Percentiles rank a stretch among this genome's conserved stretches.
Conservation (phyloP, 768 basidiomycete genomes). For the Pholiota conissans region DNA sequence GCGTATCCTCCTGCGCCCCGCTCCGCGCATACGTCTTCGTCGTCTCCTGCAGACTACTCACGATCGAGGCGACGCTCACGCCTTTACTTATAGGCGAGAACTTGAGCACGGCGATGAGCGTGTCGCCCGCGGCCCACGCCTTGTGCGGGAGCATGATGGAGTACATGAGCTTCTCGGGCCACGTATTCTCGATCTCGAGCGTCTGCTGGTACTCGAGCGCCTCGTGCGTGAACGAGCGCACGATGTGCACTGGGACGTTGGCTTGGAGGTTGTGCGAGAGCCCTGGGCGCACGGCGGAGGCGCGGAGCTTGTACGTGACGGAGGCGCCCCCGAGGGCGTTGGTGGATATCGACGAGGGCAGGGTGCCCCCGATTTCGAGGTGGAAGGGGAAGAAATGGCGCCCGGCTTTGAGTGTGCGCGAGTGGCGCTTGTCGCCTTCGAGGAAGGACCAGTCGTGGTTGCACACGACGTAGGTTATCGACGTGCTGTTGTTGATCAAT, state of each 20-base stretch:
- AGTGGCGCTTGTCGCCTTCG: slow-evolving; percentile 73
- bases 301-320: slow-evolving; percentile 88
- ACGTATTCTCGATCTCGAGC: slow-evolving; percentile 93
- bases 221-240: slow-evolving; percentile 75
- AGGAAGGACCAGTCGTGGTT: slow-evolving; percentile 93
- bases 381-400: slow-evolving; percentile 92
- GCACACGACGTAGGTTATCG: slow-evolving; percentile 63
- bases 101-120: slow-evolving; percentile 78
- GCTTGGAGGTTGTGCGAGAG: slow-evolving; percentile 55
- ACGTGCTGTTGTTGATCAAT: slow-evolving; percentile 42
- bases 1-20: slow-evolving; percentile 58
- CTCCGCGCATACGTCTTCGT: slow-evolving; percentile 59
- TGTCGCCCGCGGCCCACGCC: slow-evolving; percentile 92
- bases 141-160: slow-evolving; percentile 92
- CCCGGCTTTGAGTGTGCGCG: slow-evolving; percentile 94
- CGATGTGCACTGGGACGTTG: slow-evolving; percentile 58
- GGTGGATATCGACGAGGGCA: slow-evolving; percentile 77
- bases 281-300: slow-evolving; percentile 76
- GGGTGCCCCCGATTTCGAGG: slow-evolving; percentile 78
- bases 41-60: slow-evolving; percentile 73
- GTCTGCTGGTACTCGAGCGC: slow-evolving; percentile 96
- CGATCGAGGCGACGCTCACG: slow-evolving; percentile 64
- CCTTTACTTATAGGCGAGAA: slow-evolving; percentile 89
- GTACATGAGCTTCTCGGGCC: slow-evolving; percentile 98
- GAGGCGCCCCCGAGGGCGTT: slow-evolving; percentile 56